phyloP scores from a whole-genome alignment of 495 filamentous ascomycete genomes.

The Chaetomidium leptoderma region DNA sequence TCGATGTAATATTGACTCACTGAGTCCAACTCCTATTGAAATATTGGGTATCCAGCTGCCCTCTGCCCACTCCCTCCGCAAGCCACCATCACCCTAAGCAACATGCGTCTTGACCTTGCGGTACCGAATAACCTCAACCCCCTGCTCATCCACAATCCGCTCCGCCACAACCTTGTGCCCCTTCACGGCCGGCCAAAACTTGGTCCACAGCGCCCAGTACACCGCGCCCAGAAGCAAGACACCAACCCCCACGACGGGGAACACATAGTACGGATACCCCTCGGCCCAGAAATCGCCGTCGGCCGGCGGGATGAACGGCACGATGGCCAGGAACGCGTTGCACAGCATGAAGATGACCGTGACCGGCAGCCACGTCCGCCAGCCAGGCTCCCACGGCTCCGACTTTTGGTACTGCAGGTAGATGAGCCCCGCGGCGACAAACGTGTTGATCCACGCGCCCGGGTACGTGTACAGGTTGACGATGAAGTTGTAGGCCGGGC shows the following conservation, averaged over 20 bases:
- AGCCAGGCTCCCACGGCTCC: constrained; percentile 42
- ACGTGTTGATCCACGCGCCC: constrained; percentile 45
- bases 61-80: no score
- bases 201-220: constrained; percentile 52
- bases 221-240: constrained; percentile 45
- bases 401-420: constrained; percentile 40
- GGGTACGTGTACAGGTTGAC: not conserved
- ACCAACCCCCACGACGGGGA: constrained; percentile 49
- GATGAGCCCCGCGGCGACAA: constrained; percentile 55
- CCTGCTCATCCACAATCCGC: constrained; percentile 41
- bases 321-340: constrained; percentile 48
- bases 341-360: constrained; percentile 45
- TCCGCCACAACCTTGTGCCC: constrained; percentile 47
- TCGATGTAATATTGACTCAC: no score
- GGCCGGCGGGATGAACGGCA: constrained; percentile 48
- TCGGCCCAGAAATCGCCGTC: constrained; percentile 47
- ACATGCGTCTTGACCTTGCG: constrained; percentile 27
- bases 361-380: constrained; percentile 45
- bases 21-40: no score
- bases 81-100: not conserved
- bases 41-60: no score
- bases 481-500: constrained; percentile 1
- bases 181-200: constrained; percentile 45
- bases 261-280: constrained; percentile 49
- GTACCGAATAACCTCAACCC: constrained; percentile 44